Conservation (phyloP, 2,329 filamentous ascomycete genomes). For the Pezizomycotina sp. region DNA sequence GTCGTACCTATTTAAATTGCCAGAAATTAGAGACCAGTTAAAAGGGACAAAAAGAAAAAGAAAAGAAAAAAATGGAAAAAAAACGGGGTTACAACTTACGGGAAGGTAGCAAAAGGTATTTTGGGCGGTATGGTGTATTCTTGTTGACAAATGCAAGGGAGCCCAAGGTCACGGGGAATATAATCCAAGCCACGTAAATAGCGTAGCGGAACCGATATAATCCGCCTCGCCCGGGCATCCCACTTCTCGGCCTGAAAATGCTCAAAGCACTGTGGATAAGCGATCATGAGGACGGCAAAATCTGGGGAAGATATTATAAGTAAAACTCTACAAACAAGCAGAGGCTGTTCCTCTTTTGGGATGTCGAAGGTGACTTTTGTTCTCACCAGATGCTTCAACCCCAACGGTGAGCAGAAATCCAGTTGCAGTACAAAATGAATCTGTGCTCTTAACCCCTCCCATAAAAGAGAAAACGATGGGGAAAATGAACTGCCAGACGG, state of each 20-base stretch:
- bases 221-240: slow-evolving; percentile 38
- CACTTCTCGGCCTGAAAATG: slow-evolving; percentile 43
- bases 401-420: slow-evolving; percentile 51
- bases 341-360: neutral
- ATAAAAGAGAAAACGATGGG: slow-evolving; percentile 41
- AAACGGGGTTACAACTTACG: slow-evolving; percentile 8
- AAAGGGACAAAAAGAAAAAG: slow-evolving; percentile 3
- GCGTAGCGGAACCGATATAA: slow-evolving; percentile 49
- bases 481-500: slow-evolving; percentile 50
- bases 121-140: slow-evolving; percentile 40
- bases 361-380: slow-evolving; percentile 1
- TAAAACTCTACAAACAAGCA: neutral
- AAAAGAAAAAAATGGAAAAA: neutral
- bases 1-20: slow-evolving; percentile 31
- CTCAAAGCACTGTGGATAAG: slow-evolving; percentile 56
- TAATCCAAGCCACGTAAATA: slow-evolving; percentile 42
- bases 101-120: slow-evolving; percentile 57
- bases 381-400: slow-evolving; percentile 46
- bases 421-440: slow-evolving; percentile 47
- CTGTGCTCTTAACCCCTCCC: slow-evolving; percentile 36
- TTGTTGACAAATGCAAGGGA: slow-evolving; percentile 46
- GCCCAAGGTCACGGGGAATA: slow-evolving; percentile 44
- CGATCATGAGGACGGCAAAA: slow-evolving; percentile 54
- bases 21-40: neutral
- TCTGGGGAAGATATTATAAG: slow-evolving; percentile 39